A percentile compares a stretch with the other conserved stretches of the same genome.
phyloP scores from a whole-genome alignment of 768 basidiomycete genomes.

The Boletus coccyginus region DNA sequence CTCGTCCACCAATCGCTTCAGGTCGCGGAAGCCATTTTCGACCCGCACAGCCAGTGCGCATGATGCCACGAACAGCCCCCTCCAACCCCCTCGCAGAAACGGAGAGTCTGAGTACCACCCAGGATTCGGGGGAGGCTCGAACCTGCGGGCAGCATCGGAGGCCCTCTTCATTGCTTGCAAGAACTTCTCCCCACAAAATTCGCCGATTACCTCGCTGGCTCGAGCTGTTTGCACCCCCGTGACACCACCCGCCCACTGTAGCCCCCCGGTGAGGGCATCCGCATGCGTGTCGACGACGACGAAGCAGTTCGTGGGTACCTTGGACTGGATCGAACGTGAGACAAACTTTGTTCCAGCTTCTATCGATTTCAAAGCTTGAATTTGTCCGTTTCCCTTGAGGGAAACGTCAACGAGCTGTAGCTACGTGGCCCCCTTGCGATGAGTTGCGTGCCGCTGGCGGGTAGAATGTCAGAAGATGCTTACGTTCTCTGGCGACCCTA shows the following conservation, averaged over 20 bases:
- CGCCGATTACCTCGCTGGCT: background rate
- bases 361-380: background rate
- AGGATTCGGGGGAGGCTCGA: rapidly evolving
- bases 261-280: background rate
- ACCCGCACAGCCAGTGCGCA: background rate
- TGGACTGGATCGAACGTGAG: background rate
- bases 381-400: background rate
- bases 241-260: background rate
- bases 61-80: background rate
- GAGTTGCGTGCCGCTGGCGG: too few species aligned
- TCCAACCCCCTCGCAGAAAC: background rate
- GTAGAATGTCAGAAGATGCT: background rate
- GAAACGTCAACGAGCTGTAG: background rate
- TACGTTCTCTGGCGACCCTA: background rate
- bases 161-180: background rate
- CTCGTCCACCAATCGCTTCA: background rate
- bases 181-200: background rate
- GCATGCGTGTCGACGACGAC: background rate
- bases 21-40: background rate
- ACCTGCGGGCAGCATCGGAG: background rate
- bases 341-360: background rate
- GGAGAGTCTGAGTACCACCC: background rate
- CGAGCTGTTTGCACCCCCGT: background rate
- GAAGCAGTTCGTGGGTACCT: background rate
- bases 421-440: too few species aligned